Percentiles rank a stretch among this genome's conserved stretches.
Evolutionary conservation across 2,329 filamentous ascomycete genomes (phyloP).

Genomic region (Parascedosporium putredinis): DNA sequence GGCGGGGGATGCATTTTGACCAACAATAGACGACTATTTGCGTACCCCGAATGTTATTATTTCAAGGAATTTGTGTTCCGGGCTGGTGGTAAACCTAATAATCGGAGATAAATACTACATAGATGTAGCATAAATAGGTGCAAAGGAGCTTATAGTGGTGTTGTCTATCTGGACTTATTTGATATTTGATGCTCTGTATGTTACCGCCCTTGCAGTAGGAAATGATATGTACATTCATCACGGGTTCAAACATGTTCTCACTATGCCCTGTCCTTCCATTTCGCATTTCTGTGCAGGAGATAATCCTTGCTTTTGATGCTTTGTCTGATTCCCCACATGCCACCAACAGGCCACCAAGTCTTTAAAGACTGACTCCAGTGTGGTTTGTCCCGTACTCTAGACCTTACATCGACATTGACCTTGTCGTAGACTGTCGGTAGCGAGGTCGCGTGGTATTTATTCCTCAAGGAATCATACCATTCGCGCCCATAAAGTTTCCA

Average conservation of each 20-base stretch:
- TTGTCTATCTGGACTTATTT: no score
- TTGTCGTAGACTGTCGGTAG: slow-evolving; percentile 64
- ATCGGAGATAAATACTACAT: no score
- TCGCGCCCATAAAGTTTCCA: slow-evolving; percentile 49
- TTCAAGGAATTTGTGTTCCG: no score
- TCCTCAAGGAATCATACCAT: slow-evolving; percentile 52
- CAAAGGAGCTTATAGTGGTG: no score
- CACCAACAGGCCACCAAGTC: slow-evolving; percentile 43
- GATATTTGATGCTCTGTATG: no score
- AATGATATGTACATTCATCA: no score
- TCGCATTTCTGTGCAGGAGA: slow-evolving; percentile 38
- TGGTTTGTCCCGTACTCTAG: slow-evolving; percentile 22
- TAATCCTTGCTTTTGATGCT: slow-evolving; percentile 49
- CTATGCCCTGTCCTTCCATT: slow-evolving; percentile 31
- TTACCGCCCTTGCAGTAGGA: no score
- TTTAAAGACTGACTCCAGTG: slow-evolving; percentile 32
- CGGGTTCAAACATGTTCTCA: not conserved
- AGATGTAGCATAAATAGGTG: no score
- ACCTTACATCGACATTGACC: slow-evolving; percentile 45
- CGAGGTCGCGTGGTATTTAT: slow-evolving; percentile 50
- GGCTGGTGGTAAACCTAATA: no score
- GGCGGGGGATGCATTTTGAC: no score
- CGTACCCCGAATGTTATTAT: no score
- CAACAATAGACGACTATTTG: no score
- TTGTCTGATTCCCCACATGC: slow-evolving; percentile 48